Evolutionary conservation across 106 monocot species (phyloP).

Genomic region (Acorus gramineus): DNA sequence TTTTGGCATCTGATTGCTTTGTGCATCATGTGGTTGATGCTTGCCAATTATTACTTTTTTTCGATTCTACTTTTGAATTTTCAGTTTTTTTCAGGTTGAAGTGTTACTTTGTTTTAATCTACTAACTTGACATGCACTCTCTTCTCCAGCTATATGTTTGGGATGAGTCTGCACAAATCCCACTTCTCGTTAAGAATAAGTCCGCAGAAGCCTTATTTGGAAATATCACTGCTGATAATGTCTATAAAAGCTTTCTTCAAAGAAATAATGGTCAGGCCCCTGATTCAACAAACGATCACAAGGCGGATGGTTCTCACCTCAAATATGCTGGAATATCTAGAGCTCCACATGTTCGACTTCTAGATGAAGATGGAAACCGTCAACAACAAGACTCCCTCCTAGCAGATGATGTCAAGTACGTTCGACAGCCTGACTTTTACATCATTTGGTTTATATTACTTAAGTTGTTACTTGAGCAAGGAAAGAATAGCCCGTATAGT

Average conservation of each 20-base stretch:
- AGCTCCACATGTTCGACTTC: neutral
- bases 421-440: slow-evolving; percentile 20
- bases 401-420: neutral
- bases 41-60: too few species aligned
- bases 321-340: too few species aligned
- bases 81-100: neutral
- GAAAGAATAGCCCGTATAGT: slow-evolving; percentile 40
- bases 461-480: slow-evolving; percentile 22
- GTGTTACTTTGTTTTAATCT: neutral
- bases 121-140: neutral
- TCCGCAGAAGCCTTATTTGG: slow-evolving; percentile 51
- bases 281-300: neutral
- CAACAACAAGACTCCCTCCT: neutral
- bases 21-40: too few species aligned
- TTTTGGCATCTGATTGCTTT: too few species aligned
- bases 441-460: slow-evolving; percentile 40
- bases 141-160: slow-evolving; percentile 31
- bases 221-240: slow-evolving; percentile 37
- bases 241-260: slow-evolving; percentile 28
- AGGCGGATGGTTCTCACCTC: neutral
- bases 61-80: neutral
- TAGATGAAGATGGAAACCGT: neutral
- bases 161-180: slow-evolving; percentile 35
- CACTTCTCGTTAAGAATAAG: slow-evolving; percentile 43
- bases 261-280: slow-evolving; percentile 2